These are phyloP conservation scores for Nelumbo lutea DNA, from an alignment of 164 flowering plant species.

Conservation along the genomic window DNA sequence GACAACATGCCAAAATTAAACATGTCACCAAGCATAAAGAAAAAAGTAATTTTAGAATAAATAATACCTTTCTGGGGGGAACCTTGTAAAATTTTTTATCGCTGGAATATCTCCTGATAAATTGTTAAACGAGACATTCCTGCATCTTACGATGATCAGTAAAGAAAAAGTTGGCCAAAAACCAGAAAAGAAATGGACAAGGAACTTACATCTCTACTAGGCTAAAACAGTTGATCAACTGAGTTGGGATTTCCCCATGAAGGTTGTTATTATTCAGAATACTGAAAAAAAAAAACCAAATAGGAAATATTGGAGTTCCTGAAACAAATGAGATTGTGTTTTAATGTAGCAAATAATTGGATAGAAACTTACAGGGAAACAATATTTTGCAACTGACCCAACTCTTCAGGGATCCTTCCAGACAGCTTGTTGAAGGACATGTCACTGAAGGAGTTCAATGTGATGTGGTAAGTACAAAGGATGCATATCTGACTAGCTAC, in stretches of 20 bases:
- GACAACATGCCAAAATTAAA: not conserved
- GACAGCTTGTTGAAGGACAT: slow-evolving; percentile 67
- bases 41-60: not conserved
- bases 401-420: slow-evolving; percentile 63
- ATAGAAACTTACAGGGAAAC: slow-evolving; percentile 48
- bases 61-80: slow-evolving; percentile 67
- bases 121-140: slow-evolving; percentile 85
- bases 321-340: not conserved
- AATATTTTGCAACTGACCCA: slow-evolving; percentile 80
- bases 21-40: not conserved
- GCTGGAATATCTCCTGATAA: slow-evolving; percentile 65
- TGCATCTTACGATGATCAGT: slow-evolving; percentile 11
- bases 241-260: slow-evolving; percentile 63
- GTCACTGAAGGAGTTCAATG: slow-evolving; percentile 38
- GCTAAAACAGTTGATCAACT: slow-evolving; percentile 75
- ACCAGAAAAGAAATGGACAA: not conserved
- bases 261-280: slow-evolving; percentile 66
- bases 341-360: not conserved
- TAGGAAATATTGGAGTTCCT: not conserved
- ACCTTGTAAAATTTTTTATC: slow-evolving; percentile 50
- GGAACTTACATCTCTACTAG: slow-evolving; percentile 52
- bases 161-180: not conserved
- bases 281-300: slow-evolving; percentile 25
- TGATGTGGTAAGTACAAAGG: not conserved
- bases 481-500: not conserved